Conservation (phyloP, 768 basidiomycete species). For the Leccinum arenicola region DNA sequence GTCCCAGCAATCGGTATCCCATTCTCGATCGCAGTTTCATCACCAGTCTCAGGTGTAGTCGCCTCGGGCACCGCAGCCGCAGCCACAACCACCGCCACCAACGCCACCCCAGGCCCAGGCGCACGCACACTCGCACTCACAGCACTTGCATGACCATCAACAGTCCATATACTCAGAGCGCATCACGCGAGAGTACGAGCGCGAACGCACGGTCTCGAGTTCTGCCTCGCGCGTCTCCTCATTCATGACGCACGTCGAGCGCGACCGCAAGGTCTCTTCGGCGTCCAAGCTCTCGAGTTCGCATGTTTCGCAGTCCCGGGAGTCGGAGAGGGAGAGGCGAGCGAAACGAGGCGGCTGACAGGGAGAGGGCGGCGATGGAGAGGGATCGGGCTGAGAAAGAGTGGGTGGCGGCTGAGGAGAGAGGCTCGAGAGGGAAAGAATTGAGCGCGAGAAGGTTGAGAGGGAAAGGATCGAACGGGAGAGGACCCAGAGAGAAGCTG, state of each 20-base stretch:
- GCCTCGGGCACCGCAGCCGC: neutral
- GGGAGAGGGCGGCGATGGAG: too few species aligned
- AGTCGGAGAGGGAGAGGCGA: too few species aligned
- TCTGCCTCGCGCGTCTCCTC: slow-evolving; percentile 27
- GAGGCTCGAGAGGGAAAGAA: too few species aligned
- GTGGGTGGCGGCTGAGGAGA: too few species aligned
- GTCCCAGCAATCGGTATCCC: slow-evolving; percentile 10
- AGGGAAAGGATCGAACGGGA: too few species aligned
- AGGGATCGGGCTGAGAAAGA: too few species aligned
- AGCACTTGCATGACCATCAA: neutral
- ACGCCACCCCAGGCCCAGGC: neutral
- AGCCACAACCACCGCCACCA: neutral
- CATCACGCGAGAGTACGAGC: slow-evolving; percentile 19
- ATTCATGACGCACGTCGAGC: slow-evolving; percentile 20
- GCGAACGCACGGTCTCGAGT: slow-evolving; percentile 24
- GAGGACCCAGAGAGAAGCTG: too few species aligned
- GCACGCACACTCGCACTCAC: slow-evolving; percentile 1
- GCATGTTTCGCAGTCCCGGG: slow-evolving; percentile 7
- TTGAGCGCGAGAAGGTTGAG: too few species aligned
- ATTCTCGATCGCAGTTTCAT: slow-evolving; percentile 15
- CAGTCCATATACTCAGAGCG: slow-evolving; percentile 26
- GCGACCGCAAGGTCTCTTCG: slow-evolving; percentile 25
- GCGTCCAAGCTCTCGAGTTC: slow-evolving; percentile 37
- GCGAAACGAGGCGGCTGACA: too few species aligned
- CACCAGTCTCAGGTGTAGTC: slow-evolving; percentile 8